Percentiles rank a stretch among this genome's conserved stretches.
These are phyloP conservation scores for Castanea sativa DNA, from an alignment of 306 rosid genomes.

Conservation along the genomic window DNA sequence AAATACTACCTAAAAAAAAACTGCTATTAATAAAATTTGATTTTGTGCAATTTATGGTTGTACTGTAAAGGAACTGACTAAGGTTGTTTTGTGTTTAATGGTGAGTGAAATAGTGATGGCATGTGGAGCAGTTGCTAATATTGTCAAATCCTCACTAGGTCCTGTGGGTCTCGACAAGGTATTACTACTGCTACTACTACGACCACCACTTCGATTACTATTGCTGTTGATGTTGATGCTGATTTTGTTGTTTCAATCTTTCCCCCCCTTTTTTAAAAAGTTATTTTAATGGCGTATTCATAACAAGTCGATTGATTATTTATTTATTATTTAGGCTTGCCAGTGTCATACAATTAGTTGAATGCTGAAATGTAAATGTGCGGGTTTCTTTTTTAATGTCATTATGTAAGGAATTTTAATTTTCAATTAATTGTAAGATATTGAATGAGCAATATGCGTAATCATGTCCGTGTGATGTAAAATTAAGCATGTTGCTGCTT, in stretches of 20 bases:
- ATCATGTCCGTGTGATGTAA: neutral
- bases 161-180: conserved; percentile 99
- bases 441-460: neutral
- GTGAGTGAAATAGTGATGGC: conserved; percentile 52
- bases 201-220: neutral
- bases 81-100: neutral
- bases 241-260: neutral
- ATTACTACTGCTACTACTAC: neutral
- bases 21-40: no score
- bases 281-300: no score
- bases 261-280: neutral
- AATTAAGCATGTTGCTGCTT: neutral
- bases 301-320: neutral
- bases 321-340: neutral
- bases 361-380: no score
- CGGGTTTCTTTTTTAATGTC: no score
- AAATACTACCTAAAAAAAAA: no score
- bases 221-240: neutral
- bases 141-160: conserved; percentile 89
- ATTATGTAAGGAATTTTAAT: neutral
- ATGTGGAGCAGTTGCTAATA: conserved; percentile 90
- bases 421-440: neutral
- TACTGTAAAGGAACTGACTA: neutral
- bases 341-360: neutral
- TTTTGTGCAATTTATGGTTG: neutral